Base-by-base conservation (phyloP, 2,329 filamentous ascomycete species). In the Fusarium ramigenum region DNA sequence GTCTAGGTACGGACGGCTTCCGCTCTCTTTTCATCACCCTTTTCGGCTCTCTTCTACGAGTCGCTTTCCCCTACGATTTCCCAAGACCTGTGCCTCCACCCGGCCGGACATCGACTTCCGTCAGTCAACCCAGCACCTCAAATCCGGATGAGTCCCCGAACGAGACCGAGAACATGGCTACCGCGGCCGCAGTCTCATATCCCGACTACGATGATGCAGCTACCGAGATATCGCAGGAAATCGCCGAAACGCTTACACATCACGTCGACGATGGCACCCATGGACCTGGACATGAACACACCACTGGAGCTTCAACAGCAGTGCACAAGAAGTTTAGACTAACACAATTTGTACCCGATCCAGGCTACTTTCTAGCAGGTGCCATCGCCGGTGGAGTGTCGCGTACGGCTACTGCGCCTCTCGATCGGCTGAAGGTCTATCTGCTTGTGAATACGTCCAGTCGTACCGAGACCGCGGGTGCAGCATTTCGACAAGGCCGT, bases 311-410 rank as follows among this genome's bases (percentile, higher is more conserved):
- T 70, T 79, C 75, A 76, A 79, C 75, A 75, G 77, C 75, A 75
- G 74, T 74, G 58, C 79, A 79, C 73, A 83, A 80, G 82, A 86
- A 86, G 82, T 82, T 81, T 81, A 85, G 82, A 86, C 89, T 92
- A 86, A 91, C 89, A 82, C 85, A 87, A 82, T 88, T 92, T 87
- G 87, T 94, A 83, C 93, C 93, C 83, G 90, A 94, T 90, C 88
- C 93, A 97, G 96, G 96, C 89, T 99, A 98, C 85, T 99, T 98
- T 84, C 84, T 97, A 85, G 96, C 96, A 82, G 96, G 96, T 87
- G 96, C 95, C 83, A 87, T 97, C 81, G 95, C 96, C 82, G 96
- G 96, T 82, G 96, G 95, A 82, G 92, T 98, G 78, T 98, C 96
- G 80, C 92, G 96, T 81, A 98, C 96, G 80, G 93, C 94, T 73